Evolutionary conservation across 139 green algal genomes (phyloP).

Genomic region (Picochlorum sp.): DNA sequence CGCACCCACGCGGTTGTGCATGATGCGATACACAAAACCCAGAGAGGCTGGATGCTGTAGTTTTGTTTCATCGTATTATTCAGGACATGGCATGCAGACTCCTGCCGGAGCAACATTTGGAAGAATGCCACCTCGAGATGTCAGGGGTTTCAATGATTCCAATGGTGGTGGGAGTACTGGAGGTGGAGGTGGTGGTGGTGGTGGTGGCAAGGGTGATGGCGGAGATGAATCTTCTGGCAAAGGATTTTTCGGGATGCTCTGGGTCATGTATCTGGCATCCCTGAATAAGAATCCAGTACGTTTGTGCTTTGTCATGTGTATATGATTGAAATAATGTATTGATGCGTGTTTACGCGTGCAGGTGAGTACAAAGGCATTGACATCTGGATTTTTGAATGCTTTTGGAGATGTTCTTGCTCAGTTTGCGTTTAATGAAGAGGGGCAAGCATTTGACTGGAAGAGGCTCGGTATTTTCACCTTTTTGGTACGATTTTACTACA

Average conservation of each 20-base stretch:
- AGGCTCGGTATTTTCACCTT: slow-evolving; percentile 61
- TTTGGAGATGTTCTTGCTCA: slow-evolving; percentile 77
- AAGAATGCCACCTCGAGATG: background rate
- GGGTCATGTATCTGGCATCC: background rate
- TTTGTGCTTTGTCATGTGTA: background rate
- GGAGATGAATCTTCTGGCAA: background rate
- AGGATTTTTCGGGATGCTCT: background rate
- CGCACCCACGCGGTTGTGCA: too few species aligned
- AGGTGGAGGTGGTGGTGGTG: background rate
- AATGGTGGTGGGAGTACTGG: background rate
- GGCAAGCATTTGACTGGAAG: slow-evolving; percentile 34
- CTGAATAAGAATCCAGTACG: slow-evolving; percentile 2
- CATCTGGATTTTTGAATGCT: slow-evolving; percentile 72
- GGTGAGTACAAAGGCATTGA: slow-evolving; percentile 64
- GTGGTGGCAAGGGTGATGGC: slow-evolving; percentile 1
- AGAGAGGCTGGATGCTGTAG: too few species aligned
- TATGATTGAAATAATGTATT: background rate
- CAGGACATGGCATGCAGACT: too few species aligned
- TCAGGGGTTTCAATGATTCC: background rate
- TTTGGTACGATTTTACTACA: slow-evolving; percentile 25
- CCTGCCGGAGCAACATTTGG: background rate
- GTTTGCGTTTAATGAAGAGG: slow-evolving; percentile 50
- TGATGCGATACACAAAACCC: too few species aligned
- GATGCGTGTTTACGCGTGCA: slow-evolving; percentile 1
- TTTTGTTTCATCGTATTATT: too few species aligned